These are phyloP conservation scores for Coemansia sp. DNA, from an alignment of 192 early-diverging fungal species.

Conservation along the genomic window DNA sequence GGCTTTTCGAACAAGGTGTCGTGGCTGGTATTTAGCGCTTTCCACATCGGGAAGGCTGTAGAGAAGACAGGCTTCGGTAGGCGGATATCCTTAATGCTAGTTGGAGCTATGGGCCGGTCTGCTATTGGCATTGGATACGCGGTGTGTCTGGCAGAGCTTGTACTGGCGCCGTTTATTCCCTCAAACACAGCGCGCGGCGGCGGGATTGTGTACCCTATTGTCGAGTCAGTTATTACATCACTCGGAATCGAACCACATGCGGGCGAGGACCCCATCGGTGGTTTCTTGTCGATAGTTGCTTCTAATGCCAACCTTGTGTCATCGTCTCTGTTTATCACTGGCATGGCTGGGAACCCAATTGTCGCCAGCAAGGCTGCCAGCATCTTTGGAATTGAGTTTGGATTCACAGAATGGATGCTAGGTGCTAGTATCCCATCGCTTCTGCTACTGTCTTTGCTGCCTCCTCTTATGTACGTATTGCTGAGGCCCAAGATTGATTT, in stretches of 20 bases:
- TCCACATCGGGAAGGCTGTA: constrained; percentile 69
- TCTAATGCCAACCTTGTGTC: constrained; percentile 69
- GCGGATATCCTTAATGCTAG: constrained; percentile 60
- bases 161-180: constrained; percentile 69
- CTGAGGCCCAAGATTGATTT: constrained; percentile 38
- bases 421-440: constrained; percentile 58
- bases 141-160: constrained; percentile 55
- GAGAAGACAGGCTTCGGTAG: constrained; percentile 65
- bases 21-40: constrained; percentile 73
- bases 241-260: constrained; percentile 44
- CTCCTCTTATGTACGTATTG: constrained; percentile 28
- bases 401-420: constrained; percentile 63
- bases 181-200: constrained; percentile 76
- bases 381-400: constrained; percentile 66
- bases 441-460: constrained; percentile 32
- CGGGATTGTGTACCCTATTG: constrained; percentile 74
- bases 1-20: constrained; percentile 65
- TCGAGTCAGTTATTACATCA: constrained; percentile 60
- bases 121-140: constrained; percentile 61
- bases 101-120: constrained; percentile 55
- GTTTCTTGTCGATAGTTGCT: constrained; percentile 63
- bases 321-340: constrained; percentile 72
- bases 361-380: constrained; percentile 58
- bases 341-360: constrained; percentile 75
- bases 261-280: constrained; percentile 48